A percentile compares a stretch with the other conserved stretches of the same genome.
These are phyloP conservation scores for Pluteus cervinus DNA, from an alignment of 768 basidiomycete genomes.

Conservation along the genomic window DNA sequence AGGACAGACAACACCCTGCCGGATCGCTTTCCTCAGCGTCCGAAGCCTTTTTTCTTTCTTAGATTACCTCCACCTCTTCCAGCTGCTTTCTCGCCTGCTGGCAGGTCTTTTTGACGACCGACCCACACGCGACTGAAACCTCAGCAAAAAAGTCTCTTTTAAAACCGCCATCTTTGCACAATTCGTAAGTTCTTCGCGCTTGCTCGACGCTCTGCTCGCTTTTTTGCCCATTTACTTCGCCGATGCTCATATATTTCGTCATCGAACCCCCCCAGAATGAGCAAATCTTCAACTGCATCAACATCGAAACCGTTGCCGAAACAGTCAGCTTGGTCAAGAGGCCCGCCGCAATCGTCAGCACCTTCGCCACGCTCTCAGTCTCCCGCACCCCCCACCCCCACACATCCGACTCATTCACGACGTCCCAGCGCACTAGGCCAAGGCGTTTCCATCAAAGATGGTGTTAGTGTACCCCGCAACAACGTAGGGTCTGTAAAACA, in stretches of 20 bases:
- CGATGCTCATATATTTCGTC: not conserved
- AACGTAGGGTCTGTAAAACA: conserved; percentile 63
- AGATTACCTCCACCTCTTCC: conserved; percentile 39
- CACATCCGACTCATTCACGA: conserved; percentile 61
- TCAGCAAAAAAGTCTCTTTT: conserved; percentile 39
- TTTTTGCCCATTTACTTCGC: conserved; percentile 11
- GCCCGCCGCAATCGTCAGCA: conserved; percentile 65
- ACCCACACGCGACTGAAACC: conserved; percentile 58
- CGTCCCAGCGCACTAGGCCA: conserved; percentile 71
- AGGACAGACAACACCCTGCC: conserved; percentile 31
- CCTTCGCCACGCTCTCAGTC: conserved; percentile 75
- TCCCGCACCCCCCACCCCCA: conserved; percentile 54
- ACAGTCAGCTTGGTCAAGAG: conserved; percentile 89
- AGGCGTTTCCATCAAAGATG: conserved; percentile 72
- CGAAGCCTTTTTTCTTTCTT: conserved; percentile 33
- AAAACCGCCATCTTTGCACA: conserved; percentile 31
- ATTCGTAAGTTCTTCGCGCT: conserved; percentile 32
- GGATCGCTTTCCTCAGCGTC: conserved; percentile 41
- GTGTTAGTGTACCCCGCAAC: conserved; percentile 65
- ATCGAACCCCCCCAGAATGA: conserved; percentile 76
- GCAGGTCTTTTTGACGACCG: conserved; percentile 87
- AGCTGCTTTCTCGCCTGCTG: conserved; percentile 77
- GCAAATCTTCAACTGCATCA: conserved; percentile 79
- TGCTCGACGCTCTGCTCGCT: conserved; percentile 4
- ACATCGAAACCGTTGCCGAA: conserved; percentile 68